Conservation (phyloP, 805 yeast genomes). For the Candida succiphila region DNA sequence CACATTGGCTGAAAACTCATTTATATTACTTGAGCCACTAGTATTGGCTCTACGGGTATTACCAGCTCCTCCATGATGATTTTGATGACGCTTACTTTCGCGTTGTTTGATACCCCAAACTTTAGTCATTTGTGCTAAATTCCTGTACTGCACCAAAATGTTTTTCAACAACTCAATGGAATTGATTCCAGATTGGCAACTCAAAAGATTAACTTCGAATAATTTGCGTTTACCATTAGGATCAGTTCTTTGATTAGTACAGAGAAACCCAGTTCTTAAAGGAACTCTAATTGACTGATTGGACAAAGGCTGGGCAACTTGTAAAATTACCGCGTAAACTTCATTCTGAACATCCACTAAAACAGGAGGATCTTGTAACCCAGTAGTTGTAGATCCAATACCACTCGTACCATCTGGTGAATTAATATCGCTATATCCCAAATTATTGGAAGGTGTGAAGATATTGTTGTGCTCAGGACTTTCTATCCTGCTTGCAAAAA, state of each 20-base stretch:
- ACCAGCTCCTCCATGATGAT: too few relatives aligned
- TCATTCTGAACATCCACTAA: conserved; percentile 42
- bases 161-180: conserved; percentile 43
- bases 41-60: too few relatives aligned
- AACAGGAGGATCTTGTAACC: too few relatives aligned
- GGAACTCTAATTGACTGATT: conserved; percentile 65
- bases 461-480: conserved; percentile 17
- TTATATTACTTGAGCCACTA: too few relatives aligned
- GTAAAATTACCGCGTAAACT: conserved; percentile 48
- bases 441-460: conserved; percentile 16
- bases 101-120: conserved; percentile 20
- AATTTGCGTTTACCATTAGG: conserved; percentile 26
- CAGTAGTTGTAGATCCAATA: background rate
- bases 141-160: conserved; percentile 51
- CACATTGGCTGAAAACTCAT: too few relatives aligned
- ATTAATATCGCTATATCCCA: conserved; percentile 2
- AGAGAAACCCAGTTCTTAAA: conserved; percentile 60
- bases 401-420: background rate
- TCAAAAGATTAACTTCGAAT: conserved; percentile 57
- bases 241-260: too few relatives aligned
- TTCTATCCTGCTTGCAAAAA: conserved; percentile 9
- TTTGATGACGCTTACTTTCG: background rate
- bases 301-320: conserved; percentile 53
- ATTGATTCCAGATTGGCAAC: conserved; percentile 63
- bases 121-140: conserved; percentile 35